These are phyloP conservation scores for Torrubiellomyces zombiae DNA, from an alignment of 2,329 filamentous ascomycete genomes.

Conservation along the genomic window DNA sequence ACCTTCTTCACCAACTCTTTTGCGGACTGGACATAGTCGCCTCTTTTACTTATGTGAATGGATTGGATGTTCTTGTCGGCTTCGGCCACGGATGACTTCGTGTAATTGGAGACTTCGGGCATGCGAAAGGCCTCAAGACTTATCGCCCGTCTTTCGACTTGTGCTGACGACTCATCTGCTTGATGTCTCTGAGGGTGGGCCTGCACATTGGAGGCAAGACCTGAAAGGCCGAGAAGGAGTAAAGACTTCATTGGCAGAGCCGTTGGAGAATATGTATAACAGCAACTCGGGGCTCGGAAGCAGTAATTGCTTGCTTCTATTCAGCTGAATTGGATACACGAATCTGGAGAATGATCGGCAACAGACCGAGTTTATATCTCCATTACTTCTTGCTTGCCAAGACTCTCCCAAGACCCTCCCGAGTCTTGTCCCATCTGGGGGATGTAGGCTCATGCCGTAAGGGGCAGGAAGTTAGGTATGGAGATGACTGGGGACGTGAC, in stretches of 20 bases:
- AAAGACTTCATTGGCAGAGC: conserved; percentile 21
- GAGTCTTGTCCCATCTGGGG: no score
- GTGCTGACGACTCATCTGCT: conserved; percentile 8
- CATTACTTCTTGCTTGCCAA: no score
- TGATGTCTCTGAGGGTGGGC: conserved; percentile 15
- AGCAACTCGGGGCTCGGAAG: no score
- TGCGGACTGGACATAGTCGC: conserved; percentile 25
- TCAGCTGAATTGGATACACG: no score
- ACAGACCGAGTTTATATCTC: no score
- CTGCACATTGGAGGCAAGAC: conserved; percentile 13
- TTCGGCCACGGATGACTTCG: conserved; percentile 7
- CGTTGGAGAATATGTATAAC: no score
- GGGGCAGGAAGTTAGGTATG: no score
- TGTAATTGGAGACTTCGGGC: conserved; percentile 14
- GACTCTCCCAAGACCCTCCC: no score
- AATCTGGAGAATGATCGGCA: no score
- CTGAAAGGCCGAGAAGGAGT: conserved; percentile 16
- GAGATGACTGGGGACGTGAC: no score
- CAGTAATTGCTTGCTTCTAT: no score
- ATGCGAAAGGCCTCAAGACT: conserved; percentile 17
- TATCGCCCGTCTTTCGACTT: conserved; percentile 14
- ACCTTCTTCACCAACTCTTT: conserved; percentile 24
- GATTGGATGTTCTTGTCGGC: conserved; percentile 8
- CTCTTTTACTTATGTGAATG: conserved; percentile 11
- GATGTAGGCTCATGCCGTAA: no score